Evolutionary conservation across 306 rosid species (phyloP), one percentile per base, ranked within the genome.

Genomic region (Rosa multiflora): DNA sequence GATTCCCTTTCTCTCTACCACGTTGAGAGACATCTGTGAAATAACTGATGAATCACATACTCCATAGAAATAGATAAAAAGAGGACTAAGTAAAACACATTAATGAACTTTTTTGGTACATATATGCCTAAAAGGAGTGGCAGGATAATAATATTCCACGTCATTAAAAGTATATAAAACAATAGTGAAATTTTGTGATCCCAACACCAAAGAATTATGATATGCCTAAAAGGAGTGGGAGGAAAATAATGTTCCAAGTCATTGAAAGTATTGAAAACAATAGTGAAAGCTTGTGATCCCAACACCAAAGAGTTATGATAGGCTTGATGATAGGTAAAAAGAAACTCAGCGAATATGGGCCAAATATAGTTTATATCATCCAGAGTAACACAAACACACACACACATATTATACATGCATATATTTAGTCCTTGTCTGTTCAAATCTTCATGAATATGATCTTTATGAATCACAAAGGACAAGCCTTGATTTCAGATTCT

Each of bases 21-120:
- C 96, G 97, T 83, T 88, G 99, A 82, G 99, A 89, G 84, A 93
- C 98, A 83, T 96, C 99, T 96, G 89, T 77, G 72, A 74, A 82
- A 67, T 74, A 85, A 89, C 23, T 69, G 80, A 82, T 52, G 66
- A 46, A 79, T 75, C 47, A 80, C 66, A 39, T 62, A 76, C 63
- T 56, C 75, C 9, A 67, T 21, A 79, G 62, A 84, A 78, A 83
- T 63, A 79, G 46, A 72, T 42, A 67, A 26, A 77, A 5, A 56
- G 72, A 81, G 51, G 52, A 29, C 39, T 9, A 52, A 53, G 47
- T 49, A 51, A 43, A 44, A 21, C 69, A 67, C 61, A 53, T 53
- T 70, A 49, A 53, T 26, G 67, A 37, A 77, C 53, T 59, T 6
- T 8, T n/a, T 11, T 26, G 47, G 46, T 62, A 46, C 6, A 10